Evolutionary conservation across 345 rosid genomes (phyloP).

Genomic region (Diplotaxis tenuifolia): DNA sequence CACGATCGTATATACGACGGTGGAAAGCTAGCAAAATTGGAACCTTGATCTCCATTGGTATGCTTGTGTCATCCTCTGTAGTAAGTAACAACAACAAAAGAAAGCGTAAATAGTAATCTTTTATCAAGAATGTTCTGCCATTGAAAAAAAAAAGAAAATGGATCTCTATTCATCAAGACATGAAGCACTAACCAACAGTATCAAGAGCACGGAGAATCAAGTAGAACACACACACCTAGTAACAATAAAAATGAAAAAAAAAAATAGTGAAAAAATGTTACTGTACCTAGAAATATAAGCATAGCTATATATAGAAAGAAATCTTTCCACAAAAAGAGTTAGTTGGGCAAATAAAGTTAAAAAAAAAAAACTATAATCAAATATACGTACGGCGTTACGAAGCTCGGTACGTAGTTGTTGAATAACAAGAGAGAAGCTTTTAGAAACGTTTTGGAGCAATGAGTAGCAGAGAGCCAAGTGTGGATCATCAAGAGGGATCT

Average conservation of each 20-base stretch:
- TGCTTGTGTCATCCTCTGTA: conserved; percentile 96
- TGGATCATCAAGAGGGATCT: conserved; percentile 74
- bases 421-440: conserved; percentile 75
- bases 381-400: conserved; percentile 61
- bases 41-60: conserved; percentile 70
- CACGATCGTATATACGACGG: conserved; percentile 57
- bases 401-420: conserved; percentile 77
- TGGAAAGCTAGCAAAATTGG: conserved; percentile 76
- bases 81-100: conserved; percentile 19
- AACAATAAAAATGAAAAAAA: background rate
- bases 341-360: background rate
- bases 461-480: conserved; percentile 78
- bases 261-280: background rate
- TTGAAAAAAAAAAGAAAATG: background rate
- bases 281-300: background rate
- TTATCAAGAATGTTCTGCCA: background rate
- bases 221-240: conserved; percentile 80
- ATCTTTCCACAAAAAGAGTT: background rate
- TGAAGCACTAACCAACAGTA: conserved; percentile 70
- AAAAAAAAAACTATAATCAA: too few species aligned
- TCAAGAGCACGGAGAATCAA: conserved; percentile 92
- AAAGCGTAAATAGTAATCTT: background rate
- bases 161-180: background rate
- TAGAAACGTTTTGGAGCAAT: conserved; percentile 79
- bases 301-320: background rate